These are phyloP conservation scores for Yamadazyma kanchanaburiensis DNA, from an alignment of 1,139 yeast species.

Conservation along the genomic window DNA sequence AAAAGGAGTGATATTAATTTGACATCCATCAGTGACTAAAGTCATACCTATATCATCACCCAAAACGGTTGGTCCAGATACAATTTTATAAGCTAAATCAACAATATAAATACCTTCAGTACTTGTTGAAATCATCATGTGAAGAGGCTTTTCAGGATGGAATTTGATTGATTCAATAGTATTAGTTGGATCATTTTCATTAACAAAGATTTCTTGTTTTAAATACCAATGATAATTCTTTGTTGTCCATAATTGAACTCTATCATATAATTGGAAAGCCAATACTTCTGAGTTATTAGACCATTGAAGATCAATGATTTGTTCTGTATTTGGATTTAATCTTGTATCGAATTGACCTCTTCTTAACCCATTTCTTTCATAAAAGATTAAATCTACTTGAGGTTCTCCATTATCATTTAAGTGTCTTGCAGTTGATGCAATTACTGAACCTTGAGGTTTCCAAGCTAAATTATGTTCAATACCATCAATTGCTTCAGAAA, in stretches of 20 bases:
- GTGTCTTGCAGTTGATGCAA: slow-evolving; percentile 75
- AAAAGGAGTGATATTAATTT: slow-evolving; percentile 78
- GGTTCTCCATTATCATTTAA: slow-evolving; percentile 45
- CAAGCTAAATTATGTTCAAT: slow-evolving; percentile 73
- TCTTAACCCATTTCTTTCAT: slow-evolving; percentile 90
- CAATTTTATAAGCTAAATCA: slow-evolving; percentile 64
- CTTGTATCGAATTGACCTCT: slow-evolving; percentile 83
- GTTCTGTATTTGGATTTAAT: slow-evolving; percentile 44
- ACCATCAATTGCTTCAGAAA: slow-evolving; percentile 87
- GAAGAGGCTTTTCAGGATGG: slow-evolving; percentile 88
- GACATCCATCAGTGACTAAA: slow-evolving; percentile 74
- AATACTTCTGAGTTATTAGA: slow-evolving; percentile 77
- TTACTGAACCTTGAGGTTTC: slow-evolving; percentile 88
- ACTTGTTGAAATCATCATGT: slow-evolving; percentile 61
- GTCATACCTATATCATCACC: slow-evolving; percentile 78
- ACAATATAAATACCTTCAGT: slow-evolving; percentile 52
- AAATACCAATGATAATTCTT: slow-evolving; percentile 96
- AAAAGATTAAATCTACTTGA: slow-evolving; percentile 63
- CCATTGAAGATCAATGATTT: slow-evolving; percentile 66
- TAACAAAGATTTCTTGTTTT: slow-evolving; percentile 65
- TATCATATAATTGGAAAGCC: slow-evolving; percentile 58
- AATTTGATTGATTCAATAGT: slow-evolving; percentile 57
- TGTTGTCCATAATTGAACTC: slow-evolving; percentile 83
- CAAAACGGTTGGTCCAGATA: slow-evolving; percentile 63
- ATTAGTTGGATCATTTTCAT: slow-evolving; percentile 21